phyloP scores from a whole-genome alignment of 2,329 filamentous ascomycete species.

The Ophiobolus disseminans region DNA sequence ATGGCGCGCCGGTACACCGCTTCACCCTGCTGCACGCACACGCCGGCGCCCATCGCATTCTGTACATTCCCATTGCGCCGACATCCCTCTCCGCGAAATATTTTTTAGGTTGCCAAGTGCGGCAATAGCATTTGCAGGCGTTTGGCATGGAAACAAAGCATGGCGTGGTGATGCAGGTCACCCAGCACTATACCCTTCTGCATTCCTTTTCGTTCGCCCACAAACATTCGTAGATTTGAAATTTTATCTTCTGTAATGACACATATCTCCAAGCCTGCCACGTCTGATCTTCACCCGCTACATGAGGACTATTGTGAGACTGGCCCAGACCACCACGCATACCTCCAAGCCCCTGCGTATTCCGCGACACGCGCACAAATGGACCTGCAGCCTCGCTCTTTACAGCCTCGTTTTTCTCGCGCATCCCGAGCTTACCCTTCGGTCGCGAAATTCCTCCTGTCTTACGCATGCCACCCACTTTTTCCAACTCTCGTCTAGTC shows the following conservation, averaged over 20 bases:
- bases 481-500: too few species aligned
- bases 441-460: too few species aligned
- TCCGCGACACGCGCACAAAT: too few species aligned
- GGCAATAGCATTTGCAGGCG: conserved; percentile 13
- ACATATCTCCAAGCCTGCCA: not conserved
- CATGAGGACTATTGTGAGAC: too few species aligned
- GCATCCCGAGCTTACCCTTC: too few species aligned
- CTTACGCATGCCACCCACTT: too few species aligned
- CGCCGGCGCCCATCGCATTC: conserved; percentile 8
- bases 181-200: conserved; percentile 10
- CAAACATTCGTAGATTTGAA: not conserved
- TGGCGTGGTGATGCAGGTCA: conserved; percentile 6
- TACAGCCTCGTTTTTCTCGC: too few species aligned
- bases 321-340: not conserved
- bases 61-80: conserved; percentile 11
- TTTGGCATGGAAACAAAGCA: conserved; percentile 4
- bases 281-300: not conserved
- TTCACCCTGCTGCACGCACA: conserved; percentile 7
- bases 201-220: conserved; percentile 2
- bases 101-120: conserved; percentile 6
- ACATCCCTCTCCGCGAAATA: conserved; percentile 1
- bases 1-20: conserved; percentile 2
- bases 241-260: conserved; percentile 2
- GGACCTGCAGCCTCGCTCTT: too few species aligned
- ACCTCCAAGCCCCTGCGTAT: not conserved